Evolutionary conservation across 345 rosid genomes (phyloP).

Genomic region (Brassica incana): DNA sequence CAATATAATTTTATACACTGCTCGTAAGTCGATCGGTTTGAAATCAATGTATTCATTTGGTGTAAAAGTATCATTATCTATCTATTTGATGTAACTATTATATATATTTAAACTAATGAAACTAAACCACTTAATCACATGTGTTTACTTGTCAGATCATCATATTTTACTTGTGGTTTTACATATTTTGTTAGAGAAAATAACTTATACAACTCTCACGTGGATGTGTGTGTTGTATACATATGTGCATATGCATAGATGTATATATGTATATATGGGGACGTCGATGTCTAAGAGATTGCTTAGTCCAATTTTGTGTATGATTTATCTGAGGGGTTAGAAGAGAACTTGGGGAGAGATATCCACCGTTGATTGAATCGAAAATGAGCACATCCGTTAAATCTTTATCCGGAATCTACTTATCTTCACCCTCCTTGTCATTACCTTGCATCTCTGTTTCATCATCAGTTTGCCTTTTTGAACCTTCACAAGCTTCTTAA

Average conservation of each 20-base stretch:
- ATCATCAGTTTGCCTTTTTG: slow-evolving; percentile 43
- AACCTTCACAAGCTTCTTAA: slow-evolving; percentile 42
- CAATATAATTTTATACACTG: no score
- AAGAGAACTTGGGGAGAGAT: slow-evolving; percentile 53
- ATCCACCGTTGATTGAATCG: slow-evolving; percentile 51
- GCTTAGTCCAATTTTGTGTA: slow-evolving; percentile 52
- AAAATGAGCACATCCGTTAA: slow-evolving; percentile 57
- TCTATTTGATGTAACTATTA: background rate
- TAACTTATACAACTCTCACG: no score
- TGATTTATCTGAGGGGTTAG: slow-evolving; percentile 38
- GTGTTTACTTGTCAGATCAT: no score
- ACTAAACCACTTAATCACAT: no score
- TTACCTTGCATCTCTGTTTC: slow-evolving; percentile 48
- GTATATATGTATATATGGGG: background rate
- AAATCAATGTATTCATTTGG: no score
- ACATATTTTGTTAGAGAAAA: no score
- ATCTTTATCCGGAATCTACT: slow-evolving; percentile 62
- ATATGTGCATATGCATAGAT: no score
- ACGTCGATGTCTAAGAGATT: background rate
- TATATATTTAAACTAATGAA: no score
- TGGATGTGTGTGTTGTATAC: no score
- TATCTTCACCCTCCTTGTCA: slow-evolving; percentile 50
- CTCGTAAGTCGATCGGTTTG: no score
- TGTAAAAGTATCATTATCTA: no score
- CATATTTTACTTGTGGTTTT: no score